Percentiles rank a stretch among this genome's conserved stretches.
phyloP scores from a whole-genome alignment of 345 rosid genomes.

The Barbarea vulgaris region DNA sequence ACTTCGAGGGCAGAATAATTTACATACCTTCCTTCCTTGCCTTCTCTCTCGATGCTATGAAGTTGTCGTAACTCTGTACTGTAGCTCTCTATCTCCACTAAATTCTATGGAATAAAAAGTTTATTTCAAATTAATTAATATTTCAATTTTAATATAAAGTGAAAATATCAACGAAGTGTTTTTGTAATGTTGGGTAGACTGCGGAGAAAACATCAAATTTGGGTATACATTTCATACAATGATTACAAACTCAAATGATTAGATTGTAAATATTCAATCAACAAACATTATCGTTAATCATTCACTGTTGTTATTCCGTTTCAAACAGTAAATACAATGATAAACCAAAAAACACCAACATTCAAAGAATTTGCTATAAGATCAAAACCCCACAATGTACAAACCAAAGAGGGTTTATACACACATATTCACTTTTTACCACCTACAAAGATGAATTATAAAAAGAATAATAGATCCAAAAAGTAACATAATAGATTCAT shows the following conservation, averaged over 20 bases:
- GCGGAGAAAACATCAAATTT: no score
- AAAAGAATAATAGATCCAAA: slow-evolving; percentile 34
- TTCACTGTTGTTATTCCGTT: neutral
- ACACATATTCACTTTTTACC: slow-evolving; percentile 37
- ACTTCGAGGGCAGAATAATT: neutral
- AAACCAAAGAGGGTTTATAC: slow-evolving; percentile 26
- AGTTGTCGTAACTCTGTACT: slow-evolving; percentile 3
- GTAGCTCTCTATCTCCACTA: slow-evolving; percentile 25
- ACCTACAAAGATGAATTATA: slow-evolving; percentile 10
- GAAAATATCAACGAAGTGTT: neutral
- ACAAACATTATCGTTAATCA: neutral
- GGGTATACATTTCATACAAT: no score
- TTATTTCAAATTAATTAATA: slow-evolving; percentile 1
- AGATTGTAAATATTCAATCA: neutral
- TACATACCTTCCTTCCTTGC: slow-evolving; percentile 32
- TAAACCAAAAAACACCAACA: neutral
- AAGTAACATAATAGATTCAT: slow-evolving; percentile 13
- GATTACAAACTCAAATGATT: neutral
- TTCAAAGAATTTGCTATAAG: slow-evolving; percentile 30
- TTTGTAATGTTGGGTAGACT: neutral
- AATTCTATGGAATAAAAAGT: neutral
- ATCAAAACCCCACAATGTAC: slow-evolving; percentile 18
- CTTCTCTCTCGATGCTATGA: slow-evolving; percentile 21
- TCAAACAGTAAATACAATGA: slow-evolving; percentile 15
- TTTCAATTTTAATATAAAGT: neutral